Conservation (phyloP, 129 eudicot genomes). For the Flaveria sonorensis region DNA sequence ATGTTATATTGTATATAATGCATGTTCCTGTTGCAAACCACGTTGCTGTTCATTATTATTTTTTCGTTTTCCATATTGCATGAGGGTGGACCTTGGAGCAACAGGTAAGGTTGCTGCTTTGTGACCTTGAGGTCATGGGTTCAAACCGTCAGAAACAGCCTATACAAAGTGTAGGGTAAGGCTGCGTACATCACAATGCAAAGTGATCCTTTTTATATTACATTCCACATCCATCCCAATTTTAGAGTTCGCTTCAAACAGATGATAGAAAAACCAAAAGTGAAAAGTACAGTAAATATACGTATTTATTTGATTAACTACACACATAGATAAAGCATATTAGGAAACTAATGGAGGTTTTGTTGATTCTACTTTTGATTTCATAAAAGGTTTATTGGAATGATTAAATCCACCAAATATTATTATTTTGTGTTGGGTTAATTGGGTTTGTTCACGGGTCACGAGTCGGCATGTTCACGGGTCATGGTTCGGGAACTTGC, state of each 20-base stretch:
- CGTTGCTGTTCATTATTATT: not conserved
- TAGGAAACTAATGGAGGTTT: not conserved
- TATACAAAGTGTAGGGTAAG: no score
- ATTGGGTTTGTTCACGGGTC: no score
- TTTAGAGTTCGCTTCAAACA: not conserved
- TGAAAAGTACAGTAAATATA: not conserved
- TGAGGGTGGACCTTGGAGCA: no score
- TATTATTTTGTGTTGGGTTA: slow-evolving; percentile 5
- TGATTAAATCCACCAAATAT: not conserved
- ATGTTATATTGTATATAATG: not conserved
- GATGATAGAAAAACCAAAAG: not conserved
- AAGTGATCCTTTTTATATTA: no score
- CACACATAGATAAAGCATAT: not conserved
- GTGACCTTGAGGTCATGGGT: no score
- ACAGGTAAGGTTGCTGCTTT: no score
- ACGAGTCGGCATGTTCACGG: no score
- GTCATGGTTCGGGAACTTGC: no score
- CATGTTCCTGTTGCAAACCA: slow-evolving; percentile 3
- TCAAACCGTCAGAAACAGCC: no score
- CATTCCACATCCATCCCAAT: not conserved
- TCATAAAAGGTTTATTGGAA: not conserved
- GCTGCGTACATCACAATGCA: no score
- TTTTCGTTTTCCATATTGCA: not conserved
- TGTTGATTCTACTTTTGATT: not conserved
- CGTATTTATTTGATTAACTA: not conserved